Evolutionary conservation across 371 early-diverging fungal genomes (phyloP), one percentile per base, ranked within the genome.

Genomic region (Coemansia sp.): DNA sequence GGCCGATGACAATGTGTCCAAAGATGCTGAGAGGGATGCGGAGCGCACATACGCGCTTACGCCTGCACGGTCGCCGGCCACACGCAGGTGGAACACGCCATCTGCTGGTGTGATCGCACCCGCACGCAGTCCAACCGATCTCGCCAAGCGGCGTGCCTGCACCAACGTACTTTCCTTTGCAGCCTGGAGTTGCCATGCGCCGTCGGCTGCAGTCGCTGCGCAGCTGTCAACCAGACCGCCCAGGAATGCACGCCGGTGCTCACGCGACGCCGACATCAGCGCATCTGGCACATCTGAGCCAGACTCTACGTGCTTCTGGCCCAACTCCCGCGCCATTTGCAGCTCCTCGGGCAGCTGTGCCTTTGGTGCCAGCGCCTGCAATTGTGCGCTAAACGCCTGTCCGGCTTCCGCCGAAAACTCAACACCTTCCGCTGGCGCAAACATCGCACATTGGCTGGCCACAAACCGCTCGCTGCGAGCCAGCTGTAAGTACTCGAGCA

Each of bases 401-500:
- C 66, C 67, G 9, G 76, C 67, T 53, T 41, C 53, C 11, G 64
- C 54, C 1, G 73, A 40, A 49, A 72, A 72, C 62, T 72, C 73
- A 12, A 75, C 64, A 15, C 76, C 73, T 15, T 21, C 11, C 15
- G 44, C 46, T 15, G 76, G 76, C 65, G 56, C 67, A 56, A 58
- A 75, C 76, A 75, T 73, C 5, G 24, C 17, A 39, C 67, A 73
- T 7, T 58, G 52, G 15, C 55, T 53, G 13, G 73, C 73, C 15
- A 66, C 48, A 1, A 13, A 21, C 2, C 48, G 32, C 46, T 75
- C 61, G 62, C 40, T 28, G 48, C 60, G 63, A 17, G 58, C 63
- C 15, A 74, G 51, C 41, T 66, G 65, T 28, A 75, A 52, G 44
- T 64, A 75, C 73, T 75, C 73, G 4, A 73, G 61, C 44, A 75